Evolutionary conservation across 2,329 filamentous ascomycete species (phyloP).

Genomic region (Paracorniculantispora psalliotae): DNA sequence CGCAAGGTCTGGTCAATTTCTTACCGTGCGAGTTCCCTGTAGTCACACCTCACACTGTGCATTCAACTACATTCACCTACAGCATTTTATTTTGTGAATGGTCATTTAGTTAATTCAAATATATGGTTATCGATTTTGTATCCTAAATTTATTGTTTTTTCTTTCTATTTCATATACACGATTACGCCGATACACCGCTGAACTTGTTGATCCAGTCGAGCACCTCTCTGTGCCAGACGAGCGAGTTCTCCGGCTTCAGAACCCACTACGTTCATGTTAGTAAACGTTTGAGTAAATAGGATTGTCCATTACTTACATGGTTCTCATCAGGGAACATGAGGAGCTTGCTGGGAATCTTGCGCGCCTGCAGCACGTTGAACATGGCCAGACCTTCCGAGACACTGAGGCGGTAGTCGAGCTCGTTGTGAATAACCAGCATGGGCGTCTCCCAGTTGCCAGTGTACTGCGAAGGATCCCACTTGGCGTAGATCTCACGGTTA

Average conservation of each 20-base stretch:
- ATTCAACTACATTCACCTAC: too few relatives aligned
- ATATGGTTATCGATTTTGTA: not conserved
- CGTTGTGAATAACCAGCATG: constrained; percentile 81
- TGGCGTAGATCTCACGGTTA: constrained; percentile 58
- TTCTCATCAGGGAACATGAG: constrained; percentile 76
- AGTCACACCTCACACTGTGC: not conserved
- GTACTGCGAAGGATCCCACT: constrained; percentile 63
- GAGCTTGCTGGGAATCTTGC: constrained; percentile 70
- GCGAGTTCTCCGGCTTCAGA: constrained; percentile 81
- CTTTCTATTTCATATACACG: not conserved
- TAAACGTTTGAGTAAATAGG: not conserved
- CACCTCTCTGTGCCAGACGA: constrained; percentile 87
- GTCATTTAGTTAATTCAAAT: not conserved
- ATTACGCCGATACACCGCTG: constrained; percentile 36
- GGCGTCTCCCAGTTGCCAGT: constrained; percentile 77
- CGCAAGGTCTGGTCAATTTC: not conserved
- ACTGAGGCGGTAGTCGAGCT: constrained; percentile 82
- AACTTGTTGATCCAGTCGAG: constrained; percentile 70
- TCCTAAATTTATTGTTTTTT: not conserved
- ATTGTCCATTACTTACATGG: constrained; percentile 34
- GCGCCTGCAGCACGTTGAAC: constrained; percentile 79
- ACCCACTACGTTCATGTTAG: constrained; percentile 57
- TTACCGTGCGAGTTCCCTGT: not conserved
- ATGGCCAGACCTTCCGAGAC: constrained; percentile 79
- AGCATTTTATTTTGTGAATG: too few relatives aligned